phyloP scores from a whole-genome alignment of 352 stramenopile genomes.

The Phytophthora pini region DNA sequence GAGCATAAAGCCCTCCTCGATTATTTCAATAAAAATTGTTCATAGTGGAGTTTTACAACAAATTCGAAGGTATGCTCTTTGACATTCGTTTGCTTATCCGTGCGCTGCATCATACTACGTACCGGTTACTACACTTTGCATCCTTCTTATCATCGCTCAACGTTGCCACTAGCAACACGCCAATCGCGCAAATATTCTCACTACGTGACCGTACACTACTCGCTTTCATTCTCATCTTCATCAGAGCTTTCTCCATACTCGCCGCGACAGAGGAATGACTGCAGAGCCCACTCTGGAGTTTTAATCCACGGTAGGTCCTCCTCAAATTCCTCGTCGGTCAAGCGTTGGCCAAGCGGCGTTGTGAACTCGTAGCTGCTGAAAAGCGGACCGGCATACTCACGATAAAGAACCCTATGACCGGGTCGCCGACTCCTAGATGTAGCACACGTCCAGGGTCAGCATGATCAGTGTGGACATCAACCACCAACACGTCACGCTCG shows the following conservation, averaged over 20 bases:
- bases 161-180: too few species aligned
- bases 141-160: too few species aligned
- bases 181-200: too few species aligned
- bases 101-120: too few species aligned
- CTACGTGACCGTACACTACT: too few species aligned
- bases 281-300: constrained; percentile 14
- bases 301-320: background rate
- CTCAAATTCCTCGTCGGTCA: constrained; percentile 17
- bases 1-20: constrained; percentile 13
- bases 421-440: constrained; percentile 16
- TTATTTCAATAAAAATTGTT: constrained; percentile 37
- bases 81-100: too few species aligned
- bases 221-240: background rate
- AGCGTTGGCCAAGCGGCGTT: constrained; percentile 13
- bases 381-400: constrained; percentile 19
- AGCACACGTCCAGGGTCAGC: constrained; percentile 12
- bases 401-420: constrained; percentile 15
- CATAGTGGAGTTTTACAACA: constrained; percentile 7
- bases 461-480: constrained; percentile 15
- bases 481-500: constrained; percentile 14
- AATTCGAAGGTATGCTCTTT: too few species aligned
- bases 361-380: constrained; percentile 28
- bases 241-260: background rate
- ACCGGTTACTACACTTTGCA: too few species aligned
- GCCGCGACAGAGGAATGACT: constrained; percentile 7